Conservation (phyloP, 305 asterid species). For the Solanum hybrid region DNA sequence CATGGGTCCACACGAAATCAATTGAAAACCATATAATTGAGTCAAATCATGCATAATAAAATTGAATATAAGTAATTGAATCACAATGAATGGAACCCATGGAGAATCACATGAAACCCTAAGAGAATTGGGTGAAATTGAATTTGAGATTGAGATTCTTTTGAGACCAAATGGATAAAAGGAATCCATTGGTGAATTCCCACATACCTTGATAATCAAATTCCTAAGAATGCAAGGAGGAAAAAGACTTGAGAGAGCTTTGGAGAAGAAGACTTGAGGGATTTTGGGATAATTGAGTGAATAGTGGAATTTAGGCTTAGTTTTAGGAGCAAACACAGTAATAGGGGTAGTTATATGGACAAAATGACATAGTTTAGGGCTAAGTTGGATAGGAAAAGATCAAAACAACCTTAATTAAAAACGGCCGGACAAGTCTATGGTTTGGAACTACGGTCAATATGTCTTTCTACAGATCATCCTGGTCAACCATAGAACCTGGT, state of each 20-base stretch:
- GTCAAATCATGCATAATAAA: no score
- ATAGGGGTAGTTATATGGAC: background rate
- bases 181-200: background rate
- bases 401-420: background rate
- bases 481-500: background rate
- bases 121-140: background rate
- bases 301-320: background rate
- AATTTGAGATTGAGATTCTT: background rate
- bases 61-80: background rate
- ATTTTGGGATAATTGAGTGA: background rate
- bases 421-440: background rate
- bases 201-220: background rate
- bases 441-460: no score
- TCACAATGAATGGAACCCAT: background rate
- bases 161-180: background rate
- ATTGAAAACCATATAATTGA: background rate
- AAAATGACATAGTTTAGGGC: background rate
- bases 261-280: background rate
- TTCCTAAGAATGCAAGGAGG: background rate
- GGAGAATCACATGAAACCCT: background rate
- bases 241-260: background rate
- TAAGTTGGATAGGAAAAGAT: background rate
- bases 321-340: no score
- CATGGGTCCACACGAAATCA: background rate
- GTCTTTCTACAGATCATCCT: background rate